Base-by-base conservation (phyloP, 306 rosid genomes). In the Lablab purpureus region DNA sequence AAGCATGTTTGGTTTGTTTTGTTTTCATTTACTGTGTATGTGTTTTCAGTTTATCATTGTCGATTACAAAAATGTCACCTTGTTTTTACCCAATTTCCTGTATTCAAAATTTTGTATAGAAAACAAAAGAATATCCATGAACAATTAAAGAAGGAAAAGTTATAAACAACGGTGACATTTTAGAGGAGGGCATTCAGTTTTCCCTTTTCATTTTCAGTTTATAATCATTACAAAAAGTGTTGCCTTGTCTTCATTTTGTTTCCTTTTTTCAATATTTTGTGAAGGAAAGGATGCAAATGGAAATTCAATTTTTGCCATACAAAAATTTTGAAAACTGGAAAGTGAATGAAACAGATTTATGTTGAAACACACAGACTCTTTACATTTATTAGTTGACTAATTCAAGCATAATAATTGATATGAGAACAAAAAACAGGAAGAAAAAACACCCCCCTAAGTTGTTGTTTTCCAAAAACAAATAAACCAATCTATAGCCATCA, bases 241-340 rank as follows among this genome's bases (percentile, higher is more conserved):
- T 3, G 19, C 27, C 18, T 40, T 43, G 32, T 22, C 9, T 10
- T 67, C 7, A 47, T 27, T 17, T 70, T 50, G 60, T 46, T 30
- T 19, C 8, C 62, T 11, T 4, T 47, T 64, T 13, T 22, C 37
- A 49, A 34, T 21, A 76, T 65, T 49, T 50, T 63, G 63, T 28
- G 60, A 45, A 9, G 27, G 11, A 49, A 28, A 50, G 9, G 45
- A 1, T 28, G 4, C 1, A 47, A 46, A 15, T 19, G 59, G 63
- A 45, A 60, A 75, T 46, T 46, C 47, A 28, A 14, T 7, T 15
- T 73, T 55, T 73, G 25, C 65, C 8, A 22, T 45, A 23, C 67
- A 73, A 13, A 71, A 46, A 25, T 59, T 49, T 60, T 45, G 28
- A 58, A 75, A 46, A 62, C 27, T 10, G 34, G 71, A 62, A 74